A percentile compares a stretch with the other conserved stretches of the same genome.
Evolutionary conservation across 78 protist species (phyloP).

Genomic region (Creolimax fragrantissima): DNA sequence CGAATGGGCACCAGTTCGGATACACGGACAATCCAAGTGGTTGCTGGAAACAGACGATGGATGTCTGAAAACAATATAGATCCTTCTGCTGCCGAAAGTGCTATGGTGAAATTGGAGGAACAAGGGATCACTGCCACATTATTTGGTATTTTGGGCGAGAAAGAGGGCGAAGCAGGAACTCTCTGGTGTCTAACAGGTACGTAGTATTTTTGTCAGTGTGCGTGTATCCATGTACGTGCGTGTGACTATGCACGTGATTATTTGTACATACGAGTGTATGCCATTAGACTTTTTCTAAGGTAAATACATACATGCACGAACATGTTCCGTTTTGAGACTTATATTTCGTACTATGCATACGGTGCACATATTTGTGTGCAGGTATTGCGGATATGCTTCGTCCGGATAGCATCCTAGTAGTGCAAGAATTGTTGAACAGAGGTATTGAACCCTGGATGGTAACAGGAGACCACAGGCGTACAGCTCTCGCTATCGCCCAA

Average conservation of each 20-base stretch:
- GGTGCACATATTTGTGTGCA: too few species aligned
- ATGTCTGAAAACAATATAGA: not conserved
- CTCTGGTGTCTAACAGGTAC: not conserved
- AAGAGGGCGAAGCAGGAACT: not conserved
- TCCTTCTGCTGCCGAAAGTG: not conserved
- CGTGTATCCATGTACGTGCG: too few species aligned
- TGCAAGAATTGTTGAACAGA: constrained; percentile 10
- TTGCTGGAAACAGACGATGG: constrained; percentile 21
- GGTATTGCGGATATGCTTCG: not conserved
- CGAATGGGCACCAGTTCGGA: not conserved
- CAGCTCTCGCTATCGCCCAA: constrained; percentile 42
- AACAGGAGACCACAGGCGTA: constrained; percentile 77
- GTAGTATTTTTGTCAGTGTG: constrained; percentile 3
- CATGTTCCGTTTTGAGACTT: too few species aligned
- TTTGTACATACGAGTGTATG: too few species aligned
- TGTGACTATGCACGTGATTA: too few species aligned
- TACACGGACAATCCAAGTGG: not conserved
- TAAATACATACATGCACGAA: too few species aligned
- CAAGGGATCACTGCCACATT: constrained; percentile 44
- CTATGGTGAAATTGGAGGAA: not conserved
- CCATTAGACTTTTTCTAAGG: too few species aligned
- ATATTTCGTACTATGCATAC: too few species aligned
- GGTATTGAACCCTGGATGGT: constrained; percentile 61
- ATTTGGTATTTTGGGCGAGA: not conserved
- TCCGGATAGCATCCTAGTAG: not conserved